Conservation (phyloP, 495 filamentous ascomycete species). For the Neurospora hispaniola region DNA sequence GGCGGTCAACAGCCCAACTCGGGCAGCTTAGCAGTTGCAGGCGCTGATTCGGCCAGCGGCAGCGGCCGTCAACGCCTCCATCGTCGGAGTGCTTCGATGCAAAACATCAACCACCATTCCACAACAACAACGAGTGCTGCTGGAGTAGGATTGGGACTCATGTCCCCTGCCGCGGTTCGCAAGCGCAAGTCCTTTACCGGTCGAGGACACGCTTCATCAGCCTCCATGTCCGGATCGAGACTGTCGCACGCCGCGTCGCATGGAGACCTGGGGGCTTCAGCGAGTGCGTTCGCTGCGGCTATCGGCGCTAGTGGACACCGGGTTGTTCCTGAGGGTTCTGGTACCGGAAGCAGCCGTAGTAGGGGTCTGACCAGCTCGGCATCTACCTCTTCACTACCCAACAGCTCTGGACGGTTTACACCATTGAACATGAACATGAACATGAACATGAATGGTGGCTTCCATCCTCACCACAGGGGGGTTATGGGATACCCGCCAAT, state of each 20-base stretch:
- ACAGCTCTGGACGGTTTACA: neutral
- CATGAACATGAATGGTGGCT: neutral
- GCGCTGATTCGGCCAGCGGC: slow-evolving; percentile 10
- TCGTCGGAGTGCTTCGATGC: slow-evolving; percentile 19
- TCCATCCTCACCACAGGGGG: neutral
- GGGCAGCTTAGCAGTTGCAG: neutral
- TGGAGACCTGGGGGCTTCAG: neutral
- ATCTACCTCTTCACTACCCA: neutral
- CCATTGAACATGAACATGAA: neutral
- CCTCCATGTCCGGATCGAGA: neutral
- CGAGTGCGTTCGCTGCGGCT: neutral
- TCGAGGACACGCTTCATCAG: neutral
- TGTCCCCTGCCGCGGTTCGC: slow-evolving; percentile 9
- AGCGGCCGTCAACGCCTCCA: slow-evolving; percentile 15
- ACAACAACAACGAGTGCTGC: slow-evolving; percentile 4
- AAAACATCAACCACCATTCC: slow-evolving; percentile 9
- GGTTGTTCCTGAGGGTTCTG: neutral
- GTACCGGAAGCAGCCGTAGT: neutral
- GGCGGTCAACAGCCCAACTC: neutral
- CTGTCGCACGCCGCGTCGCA: neutral
- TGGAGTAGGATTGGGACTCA: neutral
- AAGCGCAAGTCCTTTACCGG: slow-evolving; percentile 21
- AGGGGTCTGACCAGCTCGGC: neutral
- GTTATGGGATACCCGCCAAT: neutral
- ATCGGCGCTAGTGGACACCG: neutral